Conservation (phyloP, 768 basidiomycete genomes). For the Pleurotus giganteus region DNA sequence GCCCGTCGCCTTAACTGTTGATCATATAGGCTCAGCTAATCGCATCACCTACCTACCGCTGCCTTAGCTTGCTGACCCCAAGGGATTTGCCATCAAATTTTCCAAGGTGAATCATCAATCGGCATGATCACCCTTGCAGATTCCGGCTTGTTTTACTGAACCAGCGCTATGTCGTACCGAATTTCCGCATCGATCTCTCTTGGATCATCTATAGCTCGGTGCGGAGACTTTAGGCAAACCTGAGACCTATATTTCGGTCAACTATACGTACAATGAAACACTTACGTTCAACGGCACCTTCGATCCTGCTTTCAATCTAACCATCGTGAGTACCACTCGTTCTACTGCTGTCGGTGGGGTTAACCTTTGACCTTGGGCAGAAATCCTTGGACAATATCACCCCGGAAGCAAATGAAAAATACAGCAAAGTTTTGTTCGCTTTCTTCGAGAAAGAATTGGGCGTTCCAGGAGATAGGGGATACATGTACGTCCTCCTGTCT, state of each 20-base stretch:
- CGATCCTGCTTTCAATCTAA: slow-evolving; percentile 62
- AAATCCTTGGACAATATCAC: slow-evolving; percentile 56
- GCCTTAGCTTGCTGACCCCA: slow-evolving; percentile 33
- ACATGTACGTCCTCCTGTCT: slow-evolving; percentile 41
- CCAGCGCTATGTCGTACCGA: neutral
- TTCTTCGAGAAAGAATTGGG: slow-evolving; percentile 57
- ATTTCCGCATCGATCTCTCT: no score
- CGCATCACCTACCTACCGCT: neutral
- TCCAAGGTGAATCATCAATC: slow-evolving; percentile 42
- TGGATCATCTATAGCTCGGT: slow-evolving; percentile 37
- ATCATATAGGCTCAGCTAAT: neutral
- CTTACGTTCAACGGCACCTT: slow-evolving; percentile 61
- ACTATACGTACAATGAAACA: slow-evolving; percentile 54
- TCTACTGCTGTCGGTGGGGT: neutral
- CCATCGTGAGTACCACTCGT: slow-evolving; percentile 42
- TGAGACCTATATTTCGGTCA: slow-evolving; percentile 50
- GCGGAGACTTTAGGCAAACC: slow-evolving; percentile 56
- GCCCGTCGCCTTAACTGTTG: neutral
- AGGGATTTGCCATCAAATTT: slow-evolving; percentile 47
- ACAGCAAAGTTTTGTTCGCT: slow-evolving; percentile 53
- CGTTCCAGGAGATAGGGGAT: slow-evolving; percentile 50
- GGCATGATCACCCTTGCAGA: neutral
- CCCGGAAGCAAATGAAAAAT: slow-evolving; percentile 43
- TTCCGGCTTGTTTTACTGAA: no score
- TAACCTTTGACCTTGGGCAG: slow-evolving; percentile 28